A percentile compares a stretch with the other conserved stretches of the same genome.
phyloP scores from a whole-genome alignment of 257 asterid species.

The Rehmannia glutinosa region DNA sequence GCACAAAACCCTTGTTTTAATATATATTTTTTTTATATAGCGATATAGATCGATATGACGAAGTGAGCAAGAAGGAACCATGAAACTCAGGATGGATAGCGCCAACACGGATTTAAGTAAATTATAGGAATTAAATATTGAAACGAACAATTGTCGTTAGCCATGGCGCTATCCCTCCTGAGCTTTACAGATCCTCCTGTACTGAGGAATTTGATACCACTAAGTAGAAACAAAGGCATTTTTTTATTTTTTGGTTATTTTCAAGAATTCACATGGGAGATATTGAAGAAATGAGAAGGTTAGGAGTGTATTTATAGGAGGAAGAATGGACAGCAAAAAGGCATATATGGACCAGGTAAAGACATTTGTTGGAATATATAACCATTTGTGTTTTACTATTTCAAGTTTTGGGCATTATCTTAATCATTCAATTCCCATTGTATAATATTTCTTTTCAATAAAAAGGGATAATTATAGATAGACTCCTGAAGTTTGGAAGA shows the following conservation, averaged over 20 bases:
- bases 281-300: conserved; percentile 20
- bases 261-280: conserved; percentile 17
- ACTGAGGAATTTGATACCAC: conserved; percentile 8
- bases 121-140: not conserved
- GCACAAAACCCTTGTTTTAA: too few species aligned
- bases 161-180: conserved; percentile 96
- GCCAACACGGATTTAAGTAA: conserved; percentile 25
- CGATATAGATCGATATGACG: too few species aligned
- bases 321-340: not conserved
- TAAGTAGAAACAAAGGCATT: too few species aligned
- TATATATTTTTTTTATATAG: too few species aligned
- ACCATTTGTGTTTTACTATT: not conserved
- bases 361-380: conserved; percentile 24
- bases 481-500: too few species aligned
- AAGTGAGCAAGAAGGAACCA: conserved; percentile 51
- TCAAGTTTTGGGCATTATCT: not conserved
- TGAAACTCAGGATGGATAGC: conserved; percentile 96
- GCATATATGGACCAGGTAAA: conserved; percentile 21
- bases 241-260: not conserved
- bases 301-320: conserved; percentile 35
- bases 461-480: too few species aligned
- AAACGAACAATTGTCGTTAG: not conserved
- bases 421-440: conserved; percentile 3
- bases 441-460: too few species aligned
- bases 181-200: conserved; percentile 66